Evolutionary conservation across 441 rosid genomes (phyloP).

Genomic region (Syzygium syzygioides): DNA sequence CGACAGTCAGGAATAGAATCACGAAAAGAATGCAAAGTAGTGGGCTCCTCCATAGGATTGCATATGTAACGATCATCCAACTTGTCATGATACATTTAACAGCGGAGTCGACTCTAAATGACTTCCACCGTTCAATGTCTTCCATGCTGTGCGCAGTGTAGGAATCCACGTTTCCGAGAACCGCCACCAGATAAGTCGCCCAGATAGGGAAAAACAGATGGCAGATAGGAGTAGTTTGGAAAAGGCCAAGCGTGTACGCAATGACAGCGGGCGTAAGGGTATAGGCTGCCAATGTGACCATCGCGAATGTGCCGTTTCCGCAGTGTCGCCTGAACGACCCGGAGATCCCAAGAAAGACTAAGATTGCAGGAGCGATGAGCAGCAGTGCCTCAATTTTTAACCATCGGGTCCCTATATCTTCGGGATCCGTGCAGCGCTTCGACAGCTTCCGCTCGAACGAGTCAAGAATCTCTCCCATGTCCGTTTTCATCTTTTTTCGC

Average conservation of each 20-base stretch:
- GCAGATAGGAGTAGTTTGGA: background rate
- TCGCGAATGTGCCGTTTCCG: background rate
- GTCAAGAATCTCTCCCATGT: accelerated
- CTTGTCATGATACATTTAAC: background rate
- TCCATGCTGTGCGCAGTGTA: background rate
- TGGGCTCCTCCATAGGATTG: accelerated
- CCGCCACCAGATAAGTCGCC: background rate
- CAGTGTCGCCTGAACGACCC: background rate
- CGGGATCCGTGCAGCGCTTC: accelerated
- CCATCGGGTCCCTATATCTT: too few relatives aligned
- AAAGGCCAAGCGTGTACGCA: background rate
- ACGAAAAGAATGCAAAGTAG: too few relatives aligned
- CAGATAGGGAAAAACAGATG: background rate
- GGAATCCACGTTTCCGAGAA: background rate
- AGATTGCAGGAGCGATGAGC: background rate
- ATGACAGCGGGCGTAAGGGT: background rate
- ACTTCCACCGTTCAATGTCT: background rate
- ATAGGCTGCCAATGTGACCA: background rate
- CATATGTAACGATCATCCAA: background rate
- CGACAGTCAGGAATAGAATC: too few relatives aligned
- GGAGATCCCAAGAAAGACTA: background rate
- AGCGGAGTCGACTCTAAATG: too few relatives aligned
- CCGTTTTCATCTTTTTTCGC: background rate
- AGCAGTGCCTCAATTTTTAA: background rate
- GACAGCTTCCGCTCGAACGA: accelerated